A percentile compares a stretch with the other conserved stretches of the same genome.
Conservation (phyloP, 2,329 filamentous ascomycete species). For the Helotiales sp. region DNA sequence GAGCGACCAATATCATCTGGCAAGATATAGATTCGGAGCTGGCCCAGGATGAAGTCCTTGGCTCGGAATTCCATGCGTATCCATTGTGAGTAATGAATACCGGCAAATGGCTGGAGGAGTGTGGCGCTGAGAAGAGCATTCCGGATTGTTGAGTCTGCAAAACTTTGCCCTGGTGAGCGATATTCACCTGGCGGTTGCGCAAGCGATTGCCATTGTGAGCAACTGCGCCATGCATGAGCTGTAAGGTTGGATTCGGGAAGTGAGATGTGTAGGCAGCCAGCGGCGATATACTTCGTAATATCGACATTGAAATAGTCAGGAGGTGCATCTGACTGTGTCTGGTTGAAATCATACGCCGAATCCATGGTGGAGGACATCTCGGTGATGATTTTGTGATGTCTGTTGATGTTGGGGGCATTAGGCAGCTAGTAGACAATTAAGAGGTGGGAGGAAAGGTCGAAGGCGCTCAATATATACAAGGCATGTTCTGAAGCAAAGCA, state of each 20-base stretch:
- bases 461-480: not conserved
- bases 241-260: constrained; percentile 20
- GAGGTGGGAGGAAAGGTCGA: not conserved
- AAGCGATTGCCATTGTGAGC: constrained; percentile 32
- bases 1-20: constrained; percentile 67
- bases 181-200: constrained; percentile 18
- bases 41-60: constrained; percentile 31
- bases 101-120: constrained; percentile 23
- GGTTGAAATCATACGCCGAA: not conserved
- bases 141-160: constrained; percentile 22
- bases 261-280: constrained; percentile 35
- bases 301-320: constrained; percentile 25
- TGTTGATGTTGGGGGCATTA: not conserved
- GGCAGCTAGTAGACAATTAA: not conserved
- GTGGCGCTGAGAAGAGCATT: constrained; percentile 26
- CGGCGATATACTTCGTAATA: constrained; percentile 38
- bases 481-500: not conserved
- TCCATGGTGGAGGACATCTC: not conserved
- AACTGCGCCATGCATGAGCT: constrained; percentile 20
- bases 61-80: constrained; percentile 40
- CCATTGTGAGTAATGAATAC: constrained; percentile 37
- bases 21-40: constrained; percentile 63
- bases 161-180: not conserved
- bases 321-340: not conserved
- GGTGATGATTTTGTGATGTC: not conserved